Evolutionary conservation across 208 protist species (phyloP).

Genomic region (Leptomonas pyrrhocoris): DNA sequence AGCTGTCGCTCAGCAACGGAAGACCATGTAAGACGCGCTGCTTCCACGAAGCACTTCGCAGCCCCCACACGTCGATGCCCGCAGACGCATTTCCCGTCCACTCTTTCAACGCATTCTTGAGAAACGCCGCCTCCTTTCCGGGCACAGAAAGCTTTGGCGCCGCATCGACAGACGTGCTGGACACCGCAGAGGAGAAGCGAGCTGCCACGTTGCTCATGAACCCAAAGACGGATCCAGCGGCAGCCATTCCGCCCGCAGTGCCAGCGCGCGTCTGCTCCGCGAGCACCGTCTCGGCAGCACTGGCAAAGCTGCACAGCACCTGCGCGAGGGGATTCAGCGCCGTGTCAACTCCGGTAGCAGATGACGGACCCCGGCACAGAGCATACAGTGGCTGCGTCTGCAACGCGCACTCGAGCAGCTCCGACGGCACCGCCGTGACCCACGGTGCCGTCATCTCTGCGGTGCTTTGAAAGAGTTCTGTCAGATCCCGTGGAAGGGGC

Average conservation of each 20-base stretch:
- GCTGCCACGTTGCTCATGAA: constrained; percentile 45
- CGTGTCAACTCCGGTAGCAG: not conserved
- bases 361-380: not conserved
- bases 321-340: constrained; percentile 11
- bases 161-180: not conserved
- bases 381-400: constrained; percentile 24
- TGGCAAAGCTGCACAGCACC: constrained; percentile 34
- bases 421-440: constrained; percentile 6
- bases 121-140: constrained; percentile 36
- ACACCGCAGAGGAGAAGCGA: constrained; percentile 14
- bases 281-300: constrained; percentile 36
- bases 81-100: constrained; percentile 14
- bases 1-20: constrained; percentile 31
- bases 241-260: not conserved
- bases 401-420: constrained; percentile 21
- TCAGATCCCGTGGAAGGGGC: constrained; percentile 9
- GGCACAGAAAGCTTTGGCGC: constrained; percentile 21
- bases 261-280: not conserved
- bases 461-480: constrained; percentile 12
- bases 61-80: constrained; percentile 16
- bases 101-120: constrained; percentile 20
- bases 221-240: constrained; percentile 21
- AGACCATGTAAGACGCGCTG: constrained; percentile 40
- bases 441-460: constrained; percentile 2
- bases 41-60: constrained; percentile 46